These are phyloP conservation scores for Skeletonema potamos DNA, from an alignment of 108 stramenopile species.

Conservation along the genomic window DNA sequence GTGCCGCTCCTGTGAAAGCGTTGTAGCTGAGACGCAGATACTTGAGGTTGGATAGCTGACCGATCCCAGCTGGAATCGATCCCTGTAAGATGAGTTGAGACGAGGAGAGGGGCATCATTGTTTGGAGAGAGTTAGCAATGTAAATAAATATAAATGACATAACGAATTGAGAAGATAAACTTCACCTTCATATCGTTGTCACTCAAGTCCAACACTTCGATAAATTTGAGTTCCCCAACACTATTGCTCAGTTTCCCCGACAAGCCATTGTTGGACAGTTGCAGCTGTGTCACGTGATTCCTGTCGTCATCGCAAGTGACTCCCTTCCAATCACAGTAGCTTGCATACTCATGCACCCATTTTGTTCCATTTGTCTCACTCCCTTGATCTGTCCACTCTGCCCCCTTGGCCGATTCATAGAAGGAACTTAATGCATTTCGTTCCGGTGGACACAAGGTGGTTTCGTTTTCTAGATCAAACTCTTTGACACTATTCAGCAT, in stretches of 20 bases:
- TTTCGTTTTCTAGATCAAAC: background rate
- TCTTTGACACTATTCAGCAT: background rate
- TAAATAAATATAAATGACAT: background rate
- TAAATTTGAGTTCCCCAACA: slow-evolving; percentile 42
- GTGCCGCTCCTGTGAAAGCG: slow-evolving; percentile 38
- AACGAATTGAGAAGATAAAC: background rate
- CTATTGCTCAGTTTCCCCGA: slow-evolving; percentile 47
- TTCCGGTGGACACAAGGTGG: background rate
- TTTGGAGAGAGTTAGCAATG: background rate
- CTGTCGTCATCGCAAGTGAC: slow-evolving; percentile 5
- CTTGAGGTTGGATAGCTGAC: slow-evolving; percentile 38
- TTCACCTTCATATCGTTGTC: slow-evolving; percentile 47
- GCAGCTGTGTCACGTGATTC: background rate
- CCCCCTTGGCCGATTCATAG: background rate
- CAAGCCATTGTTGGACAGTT: slow-evolving; percentile 22
- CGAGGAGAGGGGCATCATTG: background rate
- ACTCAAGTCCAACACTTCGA: slow-evolving; percentile 50
- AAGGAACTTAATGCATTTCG: background rate
- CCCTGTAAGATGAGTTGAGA: slow-evolving; percentile 30
- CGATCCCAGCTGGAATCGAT: slow-evolving; percentile 55
- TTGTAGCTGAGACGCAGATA: slow-evolving; percentile 53
- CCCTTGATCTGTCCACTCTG: background rate
- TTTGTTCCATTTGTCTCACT: background rate
- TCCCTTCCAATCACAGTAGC: background rate
- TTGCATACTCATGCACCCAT: background rate